Evolutionary conservation across 805 yeast genomes (phyloP), one percentile per base, ranked within the genome.

Genomic region (Candida hungchunana): DNA sequence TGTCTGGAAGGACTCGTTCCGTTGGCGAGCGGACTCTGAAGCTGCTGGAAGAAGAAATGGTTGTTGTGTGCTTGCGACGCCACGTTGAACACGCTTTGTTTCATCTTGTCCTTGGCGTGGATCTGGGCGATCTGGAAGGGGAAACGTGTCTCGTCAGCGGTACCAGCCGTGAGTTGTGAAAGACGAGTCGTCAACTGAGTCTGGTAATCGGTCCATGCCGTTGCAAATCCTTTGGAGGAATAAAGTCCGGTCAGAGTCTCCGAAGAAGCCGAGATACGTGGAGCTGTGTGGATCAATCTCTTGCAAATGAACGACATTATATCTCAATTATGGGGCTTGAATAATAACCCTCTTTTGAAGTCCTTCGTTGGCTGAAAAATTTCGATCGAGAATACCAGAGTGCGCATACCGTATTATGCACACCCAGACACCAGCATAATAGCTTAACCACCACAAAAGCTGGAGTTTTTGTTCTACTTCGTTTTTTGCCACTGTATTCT

Each of bases 11-110:
- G 66, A 36, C 52, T 47, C 11, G 59, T 51, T 6, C 32, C 37
- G 16, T 47, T 50, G 14, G 48, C 40, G 19, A 37, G 44, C 8
- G 55, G 38, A 3, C 50, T 35, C 6, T 47, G 41, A 32, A 80
- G 63, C 52, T 82, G 83, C 58, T 82, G 77, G 53, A 88, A 79
- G 51, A 83, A 87, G 33, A 93, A 70, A 62, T 90, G 98, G 65
- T 93, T 93, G 63, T 88, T 89, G 64, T 84, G 90, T 3, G 88
- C 79, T 57, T 84, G 95, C 5, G 96, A 84, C 3, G 97, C 97
- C 53, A 72, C 76, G 62, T 89, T 93, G 69, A 81, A 89, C n/a
- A 75, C 60, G 37, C 75, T 74, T 22, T 88, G 79, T 50, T 75
- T 74, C 20, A 77, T 74, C 20, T 83, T 67, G 44, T 77, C 74